phyloP scores from a whole-genome alignment of 768 basidiomycete genomes.

The Kondoa malvinella region DNA sequence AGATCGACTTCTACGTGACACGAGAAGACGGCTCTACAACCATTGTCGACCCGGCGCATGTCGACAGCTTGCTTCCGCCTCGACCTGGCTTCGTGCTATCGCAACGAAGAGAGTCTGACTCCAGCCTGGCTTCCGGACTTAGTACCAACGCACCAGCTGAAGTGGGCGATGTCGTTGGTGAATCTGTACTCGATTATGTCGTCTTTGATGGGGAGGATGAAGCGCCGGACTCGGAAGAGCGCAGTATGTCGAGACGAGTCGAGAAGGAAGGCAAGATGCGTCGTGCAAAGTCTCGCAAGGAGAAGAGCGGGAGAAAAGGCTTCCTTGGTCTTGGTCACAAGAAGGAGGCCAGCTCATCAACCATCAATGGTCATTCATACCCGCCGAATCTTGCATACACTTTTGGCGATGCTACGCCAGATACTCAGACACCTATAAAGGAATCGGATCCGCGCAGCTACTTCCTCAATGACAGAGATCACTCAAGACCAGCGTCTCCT shows the following conservation, averaged over 20 bases:
- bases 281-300: constrained; percentile 37
- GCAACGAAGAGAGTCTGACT: constrained; percentile 8
- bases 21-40: background rate
- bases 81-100: constrained; percentile 8
- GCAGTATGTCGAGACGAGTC: constrained; percentile 39
- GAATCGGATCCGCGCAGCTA: background rate
- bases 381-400: background rate
- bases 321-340: background rate
- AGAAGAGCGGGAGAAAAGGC: constrained; percentile 3
- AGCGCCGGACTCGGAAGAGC: constrained; percentile 44
- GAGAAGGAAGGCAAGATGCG: constrained; percentile 48
- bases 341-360: background rate
- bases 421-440: no score
- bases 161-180: constrained; percentile 14
- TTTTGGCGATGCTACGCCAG: constrained; percentile 2
- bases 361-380: background rate
- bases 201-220: constrained; percentile 61
- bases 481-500: background rate
- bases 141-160: background rate
- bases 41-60: background rate
- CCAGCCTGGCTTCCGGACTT: background rate
- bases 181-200: constrained; percentile 46
- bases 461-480: background rate
- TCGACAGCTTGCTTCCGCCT: constrained; percentile 11
- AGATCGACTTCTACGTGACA: constrained; percentile 60